Base-by-base conservation (phyloP, 495 filamentous ascomycete genomes). In the Cercophora sp. region DNA sequence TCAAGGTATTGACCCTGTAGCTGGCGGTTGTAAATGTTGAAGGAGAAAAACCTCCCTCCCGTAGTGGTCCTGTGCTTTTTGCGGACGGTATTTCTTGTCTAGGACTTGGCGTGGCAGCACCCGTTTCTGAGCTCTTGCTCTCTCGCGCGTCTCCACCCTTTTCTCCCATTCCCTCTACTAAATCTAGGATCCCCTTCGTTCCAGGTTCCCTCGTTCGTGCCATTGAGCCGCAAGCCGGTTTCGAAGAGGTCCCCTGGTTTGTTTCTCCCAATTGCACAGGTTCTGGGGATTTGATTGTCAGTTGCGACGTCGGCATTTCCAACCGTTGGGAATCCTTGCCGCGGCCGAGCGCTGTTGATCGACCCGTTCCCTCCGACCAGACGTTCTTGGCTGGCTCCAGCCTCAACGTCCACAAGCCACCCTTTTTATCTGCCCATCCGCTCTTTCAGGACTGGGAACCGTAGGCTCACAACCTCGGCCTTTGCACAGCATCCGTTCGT, bases 341-440 rank as follows among this genome's bases (percentile, higher is more conserved):
- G 27, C 27, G 25, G 44, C 27, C 44, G 44, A 47, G 36, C 48
- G 36, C 36, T 25, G 48, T 51, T 32, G 35, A 27, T 51, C 36
- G 16, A 15, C 36, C 47, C 34, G 47, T 19, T 50, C 48, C 23
- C 19, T 40, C 27, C 16, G 15, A 16, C 26, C 26, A 22, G 16
- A 19, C 31, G 24, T 48, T 37, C 46, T 49, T 49, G 34, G 48
- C 48, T 26, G 34, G 23, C 35, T 32, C 47, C 47, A 40, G 23
- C 24, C 32, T 35, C 36, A 42, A 9, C 24, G 22, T 13, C 45
- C 47, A 20, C 48, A 42, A 51, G 48, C 48, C 48, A 51, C 48
- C 16, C 16, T 49, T 10, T n/a, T n/a, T n/a, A n/a, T n/a, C 20
- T 23, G 32, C 31, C 26, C 29, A 34, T 34, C 32, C 20, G 18